These are phyloP conservation scores for Yamadazyma oceani DNA, from an alignment of 1,139 yeast genomes.

Conservation along the genomic window DNA sequence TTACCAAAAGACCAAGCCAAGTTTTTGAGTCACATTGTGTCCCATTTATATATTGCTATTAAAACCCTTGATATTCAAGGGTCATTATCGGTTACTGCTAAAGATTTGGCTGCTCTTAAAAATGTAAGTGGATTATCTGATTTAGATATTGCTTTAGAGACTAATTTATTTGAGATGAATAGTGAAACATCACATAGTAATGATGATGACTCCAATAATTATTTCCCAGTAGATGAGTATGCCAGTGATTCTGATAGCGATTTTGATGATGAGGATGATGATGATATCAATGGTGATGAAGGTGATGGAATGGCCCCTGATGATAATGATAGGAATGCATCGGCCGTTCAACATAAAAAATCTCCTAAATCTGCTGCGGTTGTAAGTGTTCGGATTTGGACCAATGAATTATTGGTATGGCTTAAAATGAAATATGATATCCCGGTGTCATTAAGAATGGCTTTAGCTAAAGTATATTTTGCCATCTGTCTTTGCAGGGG, in stretches of 20 bases:
- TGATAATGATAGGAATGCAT: constrained; percentile 37
- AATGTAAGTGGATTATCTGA: constrained; percentile 38
- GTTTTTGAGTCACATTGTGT: constrained; percentile 75
- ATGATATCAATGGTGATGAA: constrained; percentile 33
- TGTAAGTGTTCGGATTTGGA: constrained; percentile 80
- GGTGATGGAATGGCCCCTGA: constrained; percentile 24
- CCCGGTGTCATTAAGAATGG: constrained; percentile 64
- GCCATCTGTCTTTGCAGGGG: constrained; percentile 75
- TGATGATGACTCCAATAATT: constrained; percentile 22
- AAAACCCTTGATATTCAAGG: constrained; percentile 78
- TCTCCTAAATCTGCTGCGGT: constrained; percentile 72
- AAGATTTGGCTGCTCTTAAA: constrained; percentile 49
- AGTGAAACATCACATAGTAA: constrained; percentile 13
- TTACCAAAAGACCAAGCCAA: constrained; percentile 66
- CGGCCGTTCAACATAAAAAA: constrained; percentile 49
- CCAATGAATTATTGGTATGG: constrained; percentile 82
- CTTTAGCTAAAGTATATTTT: constrained; percentile 70
- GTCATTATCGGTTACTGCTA: constrained; percentile 63
- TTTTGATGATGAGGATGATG: constrained; percentile 29
- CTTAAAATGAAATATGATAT: constrained; percentile 77
- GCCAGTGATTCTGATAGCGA: constrained; percentile 29
- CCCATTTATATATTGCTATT: constrained; percentile 77
- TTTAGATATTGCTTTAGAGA: constrained; percentile 54
- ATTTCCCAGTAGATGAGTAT: constrained; percentile 23
- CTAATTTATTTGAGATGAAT: constrained; percentile 44